phyloP scores from a whole-genome alignment of 164 flowering plant species.

The Kalanchoe fedtschenkoi region DNA sequence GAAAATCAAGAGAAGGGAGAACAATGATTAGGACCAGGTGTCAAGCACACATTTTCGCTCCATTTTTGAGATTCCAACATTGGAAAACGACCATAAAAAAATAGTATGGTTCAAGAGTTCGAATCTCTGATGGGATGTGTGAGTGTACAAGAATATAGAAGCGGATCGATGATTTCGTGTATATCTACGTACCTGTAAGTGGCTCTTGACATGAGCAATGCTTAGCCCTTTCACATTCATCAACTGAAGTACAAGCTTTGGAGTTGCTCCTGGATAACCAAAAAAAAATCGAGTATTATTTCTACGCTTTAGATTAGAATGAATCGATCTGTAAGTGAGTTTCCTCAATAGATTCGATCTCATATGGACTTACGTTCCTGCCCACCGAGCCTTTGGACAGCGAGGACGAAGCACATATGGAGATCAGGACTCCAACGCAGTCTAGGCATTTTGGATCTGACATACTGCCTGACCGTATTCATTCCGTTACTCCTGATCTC shows the following conservation, averaged over 20 bases:
- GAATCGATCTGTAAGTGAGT: too few relatives aligned
- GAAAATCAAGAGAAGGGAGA: background rate
- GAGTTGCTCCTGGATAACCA: constrained; percentile 39
- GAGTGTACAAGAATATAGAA: too few relatives aligned
- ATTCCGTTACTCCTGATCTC: background rate
- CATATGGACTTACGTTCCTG: constrained; percentile 41
- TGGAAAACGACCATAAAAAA: too few relatives aligned
- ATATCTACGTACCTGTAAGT: constrained; percentile 37
- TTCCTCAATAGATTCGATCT: too few relatives aligned
- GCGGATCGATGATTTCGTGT: background rate
- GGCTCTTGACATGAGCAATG: constrained; percentile 49
- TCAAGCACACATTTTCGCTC: too few relatives aligned
- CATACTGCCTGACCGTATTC: constrained; percentile 22
- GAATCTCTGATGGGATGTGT: too few relatives aligned
- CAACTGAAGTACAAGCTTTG: constrained; percentile 38
- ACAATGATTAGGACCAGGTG: background rate
- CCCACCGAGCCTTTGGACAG: constrained; percentile 34
- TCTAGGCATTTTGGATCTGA: constrained; percentile 32
- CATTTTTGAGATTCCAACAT: too few relatives aligned
- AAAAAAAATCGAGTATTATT: too few relatives aligned
- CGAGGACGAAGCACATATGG: constrained; percentile 29
- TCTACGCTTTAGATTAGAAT: too few relatives aligned
- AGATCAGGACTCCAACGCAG: constrained; percentile 38
- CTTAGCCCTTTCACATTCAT: constrained; percentile 44
- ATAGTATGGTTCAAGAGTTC: too few relatives aligned